These are phyloP conservation scores for Aureobasidium leucospermi DNA, from an alignment of 2,329 filamentous ascomycete genomes.

Conservation along the genomic window DNA sequence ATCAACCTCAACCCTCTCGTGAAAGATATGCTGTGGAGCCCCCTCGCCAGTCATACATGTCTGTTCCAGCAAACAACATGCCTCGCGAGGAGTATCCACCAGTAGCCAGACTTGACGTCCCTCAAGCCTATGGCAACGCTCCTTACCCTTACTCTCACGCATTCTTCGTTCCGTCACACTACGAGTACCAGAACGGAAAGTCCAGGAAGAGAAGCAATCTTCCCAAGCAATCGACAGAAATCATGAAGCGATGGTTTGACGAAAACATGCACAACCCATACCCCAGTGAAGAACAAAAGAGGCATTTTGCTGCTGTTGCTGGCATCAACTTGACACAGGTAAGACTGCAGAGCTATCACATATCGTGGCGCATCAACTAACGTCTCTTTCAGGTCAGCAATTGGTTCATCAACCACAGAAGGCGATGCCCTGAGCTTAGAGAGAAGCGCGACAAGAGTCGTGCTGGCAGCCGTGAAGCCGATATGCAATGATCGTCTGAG, in stretches of 20 bases:
- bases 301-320: slow-evolving; percentile 18
- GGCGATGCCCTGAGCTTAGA: slow-evolving; percentile 30
- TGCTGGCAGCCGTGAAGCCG: slow-evolving; percentile 9
- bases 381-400: slow-evolving; percentile 26
- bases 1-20: neutral
- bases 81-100: slow-evolving; percentile 8
- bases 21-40: slow-evolving; percentile 11
- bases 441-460: slow-evolving; percentile 27
- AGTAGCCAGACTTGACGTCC: slow-evolving; percentile 6
- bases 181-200: slow-evolving; percentile 31
- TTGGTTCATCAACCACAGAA: slow-evolving; percentile 34
- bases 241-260: slow-evolving; percentile 35
- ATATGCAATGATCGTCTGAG: neutral
- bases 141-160: slow-evolving; percentile 13
- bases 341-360: neutral
- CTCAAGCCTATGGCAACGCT: slow-evolving; percentile 9
- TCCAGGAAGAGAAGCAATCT: slow-evolving; percentile 31
- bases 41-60: neutral
- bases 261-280: slow-evolving; percentile 33
- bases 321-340: slow-evolving; percentile 32
- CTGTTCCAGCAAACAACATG: neutral
- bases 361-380: neutral
- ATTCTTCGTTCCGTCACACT: slow-evolving; percentile 17
- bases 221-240: slow-evolving; percentile 32
- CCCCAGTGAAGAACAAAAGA: slow-evolving; percentile 32